A percentile compares a stretch with the other conserved stretches of the same genome.
Conservation (phyloP, 139 green algal genomes). For the Picochlorum costavermella region DNA sequence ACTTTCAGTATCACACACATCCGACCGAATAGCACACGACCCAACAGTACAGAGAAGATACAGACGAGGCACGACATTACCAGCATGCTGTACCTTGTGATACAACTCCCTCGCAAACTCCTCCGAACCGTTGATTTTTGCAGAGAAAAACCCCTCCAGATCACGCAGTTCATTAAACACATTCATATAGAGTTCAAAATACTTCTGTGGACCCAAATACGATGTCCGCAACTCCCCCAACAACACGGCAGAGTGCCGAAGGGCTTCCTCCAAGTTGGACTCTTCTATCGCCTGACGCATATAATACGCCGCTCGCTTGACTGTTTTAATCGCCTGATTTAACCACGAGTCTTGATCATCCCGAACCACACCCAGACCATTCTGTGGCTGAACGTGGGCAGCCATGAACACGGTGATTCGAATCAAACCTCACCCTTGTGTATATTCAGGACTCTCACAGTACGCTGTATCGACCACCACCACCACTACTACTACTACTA, state of each 20-base stretch:
- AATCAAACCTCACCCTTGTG: no score
- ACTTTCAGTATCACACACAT: not conserved
- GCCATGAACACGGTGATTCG: not conserved
- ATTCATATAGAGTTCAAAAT: constrained; percentile 96
- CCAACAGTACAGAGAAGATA: constrained; percentile 35
- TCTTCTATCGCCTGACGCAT: constrained; percentile 82
- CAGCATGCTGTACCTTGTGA: constrained; percentile 91
- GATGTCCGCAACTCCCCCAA: constrained; percentile 90
- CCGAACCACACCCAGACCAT: not conserved
- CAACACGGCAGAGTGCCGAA: constrained; percentile 82
- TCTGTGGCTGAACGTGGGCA: not conserved
- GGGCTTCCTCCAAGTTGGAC: constrained; percentile 86
- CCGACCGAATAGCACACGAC: constrained; percentile 3
- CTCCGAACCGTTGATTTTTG: constrained; percentile 64
- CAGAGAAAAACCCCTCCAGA: constrained; percentile 66
- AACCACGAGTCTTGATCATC: constrained; percentile 64
- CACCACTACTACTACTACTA: no score
- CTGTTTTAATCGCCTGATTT: constrained; percentile 47
- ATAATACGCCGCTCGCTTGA: constrained; percentile 73
- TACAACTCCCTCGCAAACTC: constrained; percentile 74
- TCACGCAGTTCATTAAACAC: constrained; percentile 76
- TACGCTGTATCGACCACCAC: no score
- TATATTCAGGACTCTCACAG: no score
- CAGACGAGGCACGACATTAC: constrained; percentile 90
- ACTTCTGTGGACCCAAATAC: constrained; percentile 82